A percentile compares a stretch with the other conserved stretches of the same genome.
phyloP scores from a whole-genome alignment of 2,329 filamentous ascomycete genomes.

The Epichloe sylvatica region DNA sequence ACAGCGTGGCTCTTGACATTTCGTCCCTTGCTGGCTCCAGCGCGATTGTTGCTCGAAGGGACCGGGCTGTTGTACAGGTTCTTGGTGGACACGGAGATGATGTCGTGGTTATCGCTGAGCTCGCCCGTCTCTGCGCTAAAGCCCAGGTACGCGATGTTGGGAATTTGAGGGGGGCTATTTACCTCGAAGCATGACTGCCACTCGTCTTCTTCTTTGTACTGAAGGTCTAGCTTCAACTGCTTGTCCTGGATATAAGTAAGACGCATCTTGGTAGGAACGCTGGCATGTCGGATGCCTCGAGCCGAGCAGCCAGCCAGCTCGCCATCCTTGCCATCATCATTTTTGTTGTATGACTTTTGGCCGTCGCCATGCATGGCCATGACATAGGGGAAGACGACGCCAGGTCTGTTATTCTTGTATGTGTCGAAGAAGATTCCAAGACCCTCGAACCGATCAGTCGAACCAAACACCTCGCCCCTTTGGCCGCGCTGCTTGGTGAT shows the following conservation, averaged over 20 bases:
- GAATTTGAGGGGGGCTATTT: constrained; percentile 58
- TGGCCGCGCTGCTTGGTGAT: constrained; percentile 83
- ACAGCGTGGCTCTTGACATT: constrained; percentile 20
- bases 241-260: constrained; percentile 97
- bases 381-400: constrained; percentile 89
- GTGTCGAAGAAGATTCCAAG: constrained; percentile 94
- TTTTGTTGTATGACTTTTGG: constrained; percentile 77
- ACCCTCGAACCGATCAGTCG: constrained; percentile 78
- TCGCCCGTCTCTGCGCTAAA: constrained; percentile 88
- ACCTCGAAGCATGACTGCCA: constrained; percentile 85
- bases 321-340: constrained; percentile 82
- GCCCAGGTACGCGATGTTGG: constrained; percentile 59
- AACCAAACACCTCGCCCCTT: constrained; percentile 74
- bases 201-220: constrained; percentile 81
- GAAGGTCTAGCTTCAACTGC: constrained; percentile 74
- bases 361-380: constrained; percentile 98
- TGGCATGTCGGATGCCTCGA: constrained; percentile 70
- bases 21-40: constrained; percentile 22
- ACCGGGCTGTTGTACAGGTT: constrained; percentile 64
- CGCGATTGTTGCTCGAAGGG: constrained; percentile 19
- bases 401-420: constrained; percentile 98
- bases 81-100: constrained; percentile 71
- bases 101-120: constrained; percentile 94
- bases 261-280: constrained; percentile 67
- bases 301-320: constrained; percentile 94